Evolutionary conservation across 1,284 basidiomycete species (phyloP), one percentile per base, ranked within the genome.

Genomic region (Heterobasidion parviporum): DNA sequence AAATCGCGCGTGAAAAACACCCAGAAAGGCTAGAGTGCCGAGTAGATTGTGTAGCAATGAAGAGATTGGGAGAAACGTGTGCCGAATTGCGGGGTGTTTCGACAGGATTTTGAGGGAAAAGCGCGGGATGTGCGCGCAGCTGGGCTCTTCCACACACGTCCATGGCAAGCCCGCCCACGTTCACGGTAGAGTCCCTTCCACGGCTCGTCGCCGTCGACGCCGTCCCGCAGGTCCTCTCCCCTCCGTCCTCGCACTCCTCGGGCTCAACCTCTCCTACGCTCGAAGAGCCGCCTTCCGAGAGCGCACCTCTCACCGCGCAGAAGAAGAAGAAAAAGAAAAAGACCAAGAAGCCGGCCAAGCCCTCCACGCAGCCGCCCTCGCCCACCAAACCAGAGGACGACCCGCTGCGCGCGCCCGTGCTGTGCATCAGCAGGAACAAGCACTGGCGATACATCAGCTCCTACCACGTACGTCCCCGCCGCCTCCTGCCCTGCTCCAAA

Each of bases 401-500:
- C 52, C 26, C 26, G 5, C 68, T 70, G 36, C 72, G 71, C 55
- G 80, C 80, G 15, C 75, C 82, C 1, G 80, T 87, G 41, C 76
- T 91, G 4, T 88, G 85, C 66, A 91, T 91, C 62, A 89, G 86
- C 72, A 81, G 88, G 61, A 90, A 91, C 71, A 92, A 92, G 67
- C 89, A 92, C 64, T 91, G 89, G 89, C 80, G 83, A 34, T 91
- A 92, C 64, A 91, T 92, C 70, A 89, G 86, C 67, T 91, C 89
- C 26, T 92, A 90, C 68, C 89, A 92, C 69, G 89, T 91, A 71
- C 57, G 84, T 26, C 26, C 26, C 26, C 26, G 26, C 26, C 26
- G 26, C 26, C 26, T 3, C 6, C 26, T 26, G n/a, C n/a, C 26
- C 5, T 26, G 26, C 26, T 26, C 26, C 26, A 26, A 26, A 26